Base-by-base conservation (phyloP, 2,329 filamentous ascomycete species). In the Paracamarosporium sp. region DNA sequence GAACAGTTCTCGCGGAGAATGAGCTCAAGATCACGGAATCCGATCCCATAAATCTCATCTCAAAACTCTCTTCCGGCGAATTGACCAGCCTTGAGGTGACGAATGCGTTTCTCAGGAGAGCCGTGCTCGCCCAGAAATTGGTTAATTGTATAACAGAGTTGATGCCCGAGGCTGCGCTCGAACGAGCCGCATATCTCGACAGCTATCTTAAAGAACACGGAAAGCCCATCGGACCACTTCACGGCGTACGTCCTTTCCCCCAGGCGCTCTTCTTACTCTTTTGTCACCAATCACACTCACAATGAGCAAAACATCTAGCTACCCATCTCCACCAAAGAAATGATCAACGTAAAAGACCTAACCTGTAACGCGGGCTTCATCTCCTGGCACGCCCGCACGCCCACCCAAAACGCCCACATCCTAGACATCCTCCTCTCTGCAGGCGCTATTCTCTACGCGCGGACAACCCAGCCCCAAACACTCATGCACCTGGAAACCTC, bases 381-480 rank as follows among this genome's bases (percentile, higher is more conserved):
- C n/a, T 63, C 74, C 3, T 85, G 81, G 81, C 47, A 62, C n/a
- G 57, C 58, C 33, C 41, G 61, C 20, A 48, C 56, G 24, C 45
- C 55, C 2, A 35, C 47, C 9, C 25, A 51, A 6, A 61, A 67
- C 20, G 64, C 64, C 0, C 61, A 60, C 27, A 67, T 68, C 43
- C 55, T 69, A 1, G 62, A 67, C 41, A 56, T 64, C 30, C 40
- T 69, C 20, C 28, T 57, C 13, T 50, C 33, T 8, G 81, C 81
- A 1, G 84, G 84, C 1, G 79, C 79, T 3, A 78, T 86, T 1
- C 80, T 85, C 59, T 81, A 83, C 62, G 83, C 75, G 20, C 76
- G 83, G n/a, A 86, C 83, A 0, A 85, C 82, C 17, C 73, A 85
- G 59, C 84, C 84, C 5, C 84, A 86, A 65, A 81, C 78, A 3